Evolutionary conservation across 306 rosid genomes (phyloP).

Genomic region (Acmispon strigosus): DNA sequence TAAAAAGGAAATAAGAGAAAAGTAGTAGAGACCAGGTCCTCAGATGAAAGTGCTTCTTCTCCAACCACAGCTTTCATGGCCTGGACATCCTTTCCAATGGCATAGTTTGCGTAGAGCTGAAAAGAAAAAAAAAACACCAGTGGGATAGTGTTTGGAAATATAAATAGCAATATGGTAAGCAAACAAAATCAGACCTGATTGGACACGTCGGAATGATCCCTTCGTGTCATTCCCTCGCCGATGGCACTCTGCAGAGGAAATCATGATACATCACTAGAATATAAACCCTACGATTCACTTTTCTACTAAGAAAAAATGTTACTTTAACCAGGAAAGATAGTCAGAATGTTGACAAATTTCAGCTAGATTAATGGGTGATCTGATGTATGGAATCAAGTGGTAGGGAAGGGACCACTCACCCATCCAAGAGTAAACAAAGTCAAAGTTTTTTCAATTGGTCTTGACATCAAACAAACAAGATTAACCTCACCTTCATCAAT

Average conservation of each 20-base stretch:
- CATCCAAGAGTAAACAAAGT: neutral
- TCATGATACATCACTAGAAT: slow-evolving; percentile 7
- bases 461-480: slow-evolving; percentile 17
- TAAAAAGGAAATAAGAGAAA: neutral
- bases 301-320: neutral
- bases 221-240: slow-evolving; percentile 99
- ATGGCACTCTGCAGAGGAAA: slow-evolving; percentile 82
- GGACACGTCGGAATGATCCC: slow-evolving; percentile 95
- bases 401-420: neutral
- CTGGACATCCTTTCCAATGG: slow-evolving; percentile 98
- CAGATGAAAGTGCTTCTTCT: too few relatives aligned
- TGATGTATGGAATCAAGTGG: neutral
- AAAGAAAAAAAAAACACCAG: slow-evolving; percentile 2
- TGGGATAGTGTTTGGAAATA: slow-evolving; percentile 12
- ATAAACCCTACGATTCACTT: neutral
- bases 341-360: neutral
- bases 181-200: slow-evolving; percentile 69
- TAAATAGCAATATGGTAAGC: neutral
- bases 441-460: neutral
- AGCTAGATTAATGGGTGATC: neutral
- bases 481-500: slow-evolving; percentile 77
- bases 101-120: slow-evolving; percentile 97
- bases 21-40: too few relatives aligned
- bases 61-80: too few relatives aligned
- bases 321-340: neutral